These are phyloP conservation scores for Sarocladium kiliense DNA, from an alignment of 2,329 filamentous ascomycete genomes.

Conservation along the genomic window DNA sequence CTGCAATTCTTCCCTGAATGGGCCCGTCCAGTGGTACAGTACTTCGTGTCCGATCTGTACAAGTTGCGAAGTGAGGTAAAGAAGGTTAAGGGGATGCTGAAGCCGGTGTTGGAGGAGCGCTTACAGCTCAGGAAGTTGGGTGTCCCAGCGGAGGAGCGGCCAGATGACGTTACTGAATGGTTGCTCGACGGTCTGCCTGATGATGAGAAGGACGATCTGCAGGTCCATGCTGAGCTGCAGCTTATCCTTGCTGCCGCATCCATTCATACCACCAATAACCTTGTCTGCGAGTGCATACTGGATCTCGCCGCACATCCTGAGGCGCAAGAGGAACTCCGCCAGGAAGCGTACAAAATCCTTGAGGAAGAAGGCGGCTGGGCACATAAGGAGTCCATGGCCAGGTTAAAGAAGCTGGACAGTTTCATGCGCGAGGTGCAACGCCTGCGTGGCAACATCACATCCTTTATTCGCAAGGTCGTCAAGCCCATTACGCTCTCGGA, in stretches of 20 bases:
- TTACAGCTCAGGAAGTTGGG: not conserved
- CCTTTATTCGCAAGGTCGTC: conserved; percentile 41
- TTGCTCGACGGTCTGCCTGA: conserved; percentile 23
- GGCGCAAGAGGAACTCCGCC: conserved; percentile 40
- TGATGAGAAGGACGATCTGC: conserved; percentile 30
- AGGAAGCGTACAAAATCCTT: conserved; percentile 40
- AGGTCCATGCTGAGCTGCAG: conserved; percentile 35
- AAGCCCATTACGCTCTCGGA: conserved; percentile 40
- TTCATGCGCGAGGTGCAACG: conserved; percentile 40
- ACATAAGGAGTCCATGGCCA: conserved; percentile 36
- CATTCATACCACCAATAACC: conserved; percentile 40
- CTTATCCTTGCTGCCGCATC: conserved; percentile 39
- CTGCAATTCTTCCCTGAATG: conserved; percentile 48
- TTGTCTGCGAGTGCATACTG: conserved; percentile 43
- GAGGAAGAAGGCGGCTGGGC: conserved; percentile 35
- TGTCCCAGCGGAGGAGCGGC: conserved; percentile 18
- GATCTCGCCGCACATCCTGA: conserved; percentile 44
- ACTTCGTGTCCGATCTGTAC: conserved; percentile 40
- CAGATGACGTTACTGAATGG: conserved; percentile 41
- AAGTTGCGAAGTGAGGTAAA: conserved; percentile 39
- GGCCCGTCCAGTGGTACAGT: conserved; percentile 41
- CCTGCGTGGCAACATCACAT: conserved; percentile 19
- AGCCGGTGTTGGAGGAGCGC: conserved; percentile 40
- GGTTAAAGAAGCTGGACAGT: conserved; percentile 41
- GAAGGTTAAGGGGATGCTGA: conserved; percentile 36